Percentiles rank a stretch among this genome's conserved stretches.
phyloP scores from a whole-genome alignment of 108 stramenopile species.

The Aurantiochytrium sp. region DNA sequence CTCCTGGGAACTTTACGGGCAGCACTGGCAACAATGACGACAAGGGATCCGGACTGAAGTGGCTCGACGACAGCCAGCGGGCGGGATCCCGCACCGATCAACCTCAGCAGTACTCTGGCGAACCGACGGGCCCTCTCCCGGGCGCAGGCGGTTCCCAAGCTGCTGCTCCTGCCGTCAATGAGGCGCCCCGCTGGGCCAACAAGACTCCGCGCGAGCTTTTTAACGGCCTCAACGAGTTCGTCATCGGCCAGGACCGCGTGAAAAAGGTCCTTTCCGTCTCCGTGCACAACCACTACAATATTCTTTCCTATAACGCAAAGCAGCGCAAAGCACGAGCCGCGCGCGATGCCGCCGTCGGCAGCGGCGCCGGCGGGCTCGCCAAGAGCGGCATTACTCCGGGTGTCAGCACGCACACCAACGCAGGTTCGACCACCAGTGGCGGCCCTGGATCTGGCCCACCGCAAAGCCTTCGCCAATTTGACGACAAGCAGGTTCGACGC shows the following conservation, averaged over 20 bases:
- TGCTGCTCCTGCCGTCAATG: background rate
- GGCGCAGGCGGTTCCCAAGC: background rate
- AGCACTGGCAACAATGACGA: background rate
- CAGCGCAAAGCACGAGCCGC: background rate
- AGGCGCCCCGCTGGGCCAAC: background rate
- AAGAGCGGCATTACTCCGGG: background rate
- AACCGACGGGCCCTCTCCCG: background rate
- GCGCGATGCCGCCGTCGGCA: background rate
- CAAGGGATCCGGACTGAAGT: background rate
- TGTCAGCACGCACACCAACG: no score
- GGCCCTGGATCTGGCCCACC: background rate
- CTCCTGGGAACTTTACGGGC: background rate
- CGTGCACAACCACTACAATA: conserved; percentile 94
- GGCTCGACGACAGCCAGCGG: background rate
- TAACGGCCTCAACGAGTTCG: conserved; percentile 78
- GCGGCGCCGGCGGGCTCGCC: background rate
- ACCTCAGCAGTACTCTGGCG: background rate
- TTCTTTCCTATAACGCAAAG: background rate
- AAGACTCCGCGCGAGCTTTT: conserved; percentile 69
- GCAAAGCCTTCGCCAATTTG: background rate
- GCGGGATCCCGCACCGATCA: background rate
- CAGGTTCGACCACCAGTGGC: no score
- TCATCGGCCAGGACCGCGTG: conserved; percentile 86
- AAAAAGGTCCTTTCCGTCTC: conserved; percentile 84
- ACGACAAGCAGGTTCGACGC: background rate